Conservation (phyloP, 2,329 filamentous ascomycete genomes). For the Colletotrichum tropicale region DNA sequence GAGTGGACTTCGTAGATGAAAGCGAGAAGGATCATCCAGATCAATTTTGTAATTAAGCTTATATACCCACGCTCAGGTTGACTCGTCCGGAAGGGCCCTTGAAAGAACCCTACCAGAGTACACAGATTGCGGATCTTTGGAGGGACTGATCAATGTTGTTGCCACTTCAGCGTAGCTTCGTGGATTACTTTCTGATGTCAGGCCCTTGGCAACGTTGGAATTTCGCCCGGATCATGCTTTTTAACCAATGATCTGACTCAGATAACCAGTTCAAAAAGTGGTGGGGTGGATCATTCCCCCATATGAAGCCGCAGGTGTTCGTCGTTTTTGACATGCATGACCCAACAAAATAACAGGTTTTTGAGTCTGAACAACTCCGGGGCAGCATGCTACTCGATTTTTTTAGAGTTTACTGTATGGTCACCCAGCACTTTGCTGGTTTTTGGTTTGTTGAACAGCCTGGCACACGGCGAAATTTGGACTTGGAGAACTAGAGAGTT, state of each 20-base stretch:
- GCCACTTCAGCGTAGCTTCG: not conserved
- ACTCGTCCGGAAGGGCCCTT: not conserved
- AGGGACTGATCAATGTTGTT: not conserved
- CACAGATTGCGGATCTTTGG: not conserved
- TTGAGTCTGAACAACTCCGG: not conserved
- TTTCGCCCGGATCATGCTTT: not conserved
- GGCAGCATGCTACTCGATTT: not conserved
- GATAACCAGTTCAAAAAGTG: not conserved
- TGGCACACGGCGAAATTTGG: fast-evolving
- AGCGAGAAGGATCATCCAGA: not conserved
- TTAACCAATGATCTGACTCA: not conserved
- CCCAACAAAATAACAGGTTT: not conserved
- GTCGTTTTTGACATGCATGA: not conserved
- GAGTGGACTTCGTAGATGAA: not conserved
- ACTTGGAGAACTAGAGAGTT: not conserved
- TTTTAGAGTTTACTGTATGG: not conserved
- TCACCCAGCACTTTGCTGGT: not conserved
- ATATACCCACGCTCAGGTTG: not conserved
- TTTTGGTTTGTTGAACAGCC: not conserved
- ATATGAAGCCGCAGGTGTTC: not conserved
- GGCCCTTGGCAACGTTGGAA: not conserved
- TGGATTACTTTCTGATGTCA: not conserved
- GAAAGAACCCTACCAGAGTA: not conserved
- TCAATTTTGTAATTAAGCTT: not conserved
- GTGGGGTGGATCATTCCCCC: not conserved